A percentile compares a stretch with the other conserved stretches of the same genome.
Conservation (phyloP, 1,139 yeast species). For the Insectozyma bohioensis region DNA sequence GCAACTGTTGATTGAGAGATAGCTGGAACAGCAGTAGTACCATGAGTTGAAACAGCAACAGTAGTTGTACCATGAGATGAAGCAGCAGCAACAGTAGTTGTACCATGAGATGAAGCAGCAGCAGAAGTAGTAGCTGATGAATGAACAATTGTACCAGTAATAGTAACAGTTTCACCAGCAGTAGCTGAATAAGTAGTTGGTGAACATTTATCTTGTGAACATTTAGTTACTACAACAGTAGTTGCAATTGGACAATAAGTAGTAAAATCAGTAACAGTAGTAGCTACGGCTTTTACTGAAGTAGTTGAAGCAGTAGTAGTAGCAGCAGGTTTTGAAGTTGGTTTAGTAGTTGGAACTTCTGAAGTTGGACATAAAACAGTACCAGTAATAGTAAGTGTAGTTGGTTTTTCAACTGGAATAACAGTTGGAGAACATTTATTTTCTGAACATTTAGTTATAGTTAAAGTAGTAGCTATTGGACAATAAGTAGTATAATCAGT, state of each 20-base stretch:
- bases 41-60: conserved; percentile 22
- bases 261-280: conserved; percentile 11
- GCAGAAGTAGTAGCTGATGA: conserved; percentile 5
- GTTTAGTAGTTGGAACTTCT: conserved; percentile 1
- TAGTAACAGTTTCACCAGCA: conserved; percentile 9
- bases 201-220: conserved; percentile 4
- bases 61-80: conserved; percentile 16
- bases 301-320: conserved; percentile 4
- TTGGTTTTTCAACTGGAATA: conserved; percentile 7
- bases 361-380: conserved; percentile 9
- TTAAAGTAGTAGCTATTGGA: conserved; percentile 11
- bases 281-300: conserved; percentile 2
- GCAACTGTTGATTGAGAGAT: conserved; percentile 3
- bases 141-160: conserved; percentile 4
- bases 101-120: conserved; percentile 3
- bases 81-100: conserved; percentile 18
- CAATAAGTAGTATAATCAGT: conserved; percentile 15
- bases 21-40: conserved; percentile 17
- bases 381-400: conserved; percentile 10
- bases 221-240: conserved; percentile 7
- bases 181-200: conserved; percentile 9
- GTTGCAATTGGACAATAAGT: conserved; percentile 14
- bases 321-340: conserved; percentile 3
- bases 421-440: conserved; percentile 8
- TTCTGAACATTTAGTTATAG: conserved; percentile 9